Evolutionary conservation across 2,329 filamentous ascomycete species (phyloP).

Genomic region (Arthrocladium fulminans): DNA sequence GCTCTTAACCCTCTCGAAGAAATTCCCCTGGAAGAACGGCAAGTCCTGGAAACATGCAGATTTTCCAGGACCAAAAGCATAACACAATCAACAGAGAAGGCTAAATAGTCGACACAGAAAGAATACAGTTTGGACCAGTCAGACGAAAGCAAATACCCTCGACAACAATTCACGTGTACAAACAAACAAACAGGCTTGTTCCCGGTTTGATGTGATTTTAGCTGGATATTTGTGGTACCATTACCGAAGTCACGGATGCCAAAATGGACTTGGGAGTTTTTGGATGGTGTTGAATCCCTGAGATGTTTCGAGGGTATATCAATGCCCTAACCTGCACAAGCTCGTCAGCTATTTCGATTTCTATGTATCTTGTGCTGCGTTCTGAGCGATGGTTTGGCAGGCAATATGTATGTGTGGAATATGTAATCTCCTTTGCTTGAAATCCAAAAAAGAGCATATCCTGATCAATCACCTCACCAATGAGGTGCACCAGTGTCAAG

Average conservation of each 20-base stretch:
- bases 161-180: no score
- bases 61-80: background rate
- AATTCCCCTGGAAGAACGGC: background rate
- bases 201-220: background rate
- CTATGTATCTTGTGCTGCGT: constrained; percentile 1
- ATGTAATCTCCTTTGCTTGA: background rate
- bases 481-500: no score
- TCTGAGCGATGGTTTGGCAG: constrained; percentile 4
- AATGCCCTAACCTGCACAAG: background rate
- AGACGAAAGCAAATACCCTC: no score
- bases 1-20: no score
- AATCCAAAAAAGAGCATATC: background rate
- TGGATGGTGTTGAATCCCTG: background rate
- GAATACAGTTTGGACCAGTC: no score
- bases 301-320: background rate
- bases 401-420: background rate
- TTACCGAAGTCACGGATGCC: no score
- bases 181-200: background rate
- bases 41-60: background rate
- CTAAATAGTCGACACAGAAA: background rate
- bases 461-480: no score
- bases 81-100: background rate
- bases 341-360: background rate
- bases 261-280: background rate
- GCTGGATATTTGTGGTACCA: background rate